A percentile compares a stretch with the other conserved stretches of the same genome.
phyloP scores from a whole-genome alignment of 2,329 filamentous ascomycete species.

The Cadophora malorum region DNA sequence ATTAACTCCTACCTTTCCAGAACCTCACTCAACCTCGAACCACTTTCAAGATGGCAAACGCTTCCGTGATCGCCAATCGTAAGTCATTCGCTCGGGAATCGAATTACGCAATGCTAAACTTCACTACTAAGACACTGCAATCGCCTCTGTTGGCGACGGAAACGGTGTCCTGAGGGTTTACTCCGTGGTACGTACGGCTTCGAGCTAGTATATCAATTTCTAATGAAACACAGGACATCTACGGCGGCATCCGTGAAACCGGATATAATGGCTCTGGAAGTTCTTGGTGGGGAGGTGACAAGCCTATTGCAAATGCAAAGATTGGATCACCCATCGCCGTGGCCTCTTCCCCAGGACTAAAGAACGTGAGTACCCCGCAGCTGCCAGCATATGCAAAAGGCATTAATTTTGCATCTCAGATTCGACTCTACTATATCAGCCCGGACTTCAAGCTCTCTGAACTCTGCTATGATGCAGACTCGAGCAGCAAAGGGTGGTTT shows the following conservation, averaged over 20 bases:
- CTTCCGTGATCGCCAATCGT: constrained; percentile 11
- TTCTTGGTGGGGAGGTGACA: constrained; percentile 20
- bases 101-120: background rate
- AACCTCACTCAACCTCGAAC: background rate
- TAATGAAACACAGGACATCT: background rate
- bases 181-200: constrained; percentile 5
- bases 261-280: constrained; percentile 22
- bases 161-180: constrained; percentile 23
- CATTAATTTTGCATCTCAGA: constrained; percentile 3
- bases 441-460: constrained; percentile 24
- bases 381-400: background rate
- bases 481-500: constrained; percentile 24
- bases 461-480: constrained; percentile 22
- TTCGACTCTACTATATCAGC: constrained; percentile 27
- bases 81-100: background rate
- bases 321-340: constrained; percentile 19
- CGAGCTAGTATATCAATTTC: background rate
- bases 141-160: constrained; percentile 20
- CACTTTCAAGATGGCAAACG: constrained; percentile 11
- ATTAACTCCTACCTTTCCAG: background rate
- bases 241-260: constrained; percentile 23
- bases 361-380: constrained; percentile 2
- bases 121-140: constrained; percentile 7
- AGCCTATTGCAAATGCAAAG: constrained; percentile 1
- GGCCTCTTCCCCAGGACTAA: constrained; percentile 20